Conservation (phyloP, 2,329 filamentous ascomycete species). For the Orbilia oligospora region DNA sequence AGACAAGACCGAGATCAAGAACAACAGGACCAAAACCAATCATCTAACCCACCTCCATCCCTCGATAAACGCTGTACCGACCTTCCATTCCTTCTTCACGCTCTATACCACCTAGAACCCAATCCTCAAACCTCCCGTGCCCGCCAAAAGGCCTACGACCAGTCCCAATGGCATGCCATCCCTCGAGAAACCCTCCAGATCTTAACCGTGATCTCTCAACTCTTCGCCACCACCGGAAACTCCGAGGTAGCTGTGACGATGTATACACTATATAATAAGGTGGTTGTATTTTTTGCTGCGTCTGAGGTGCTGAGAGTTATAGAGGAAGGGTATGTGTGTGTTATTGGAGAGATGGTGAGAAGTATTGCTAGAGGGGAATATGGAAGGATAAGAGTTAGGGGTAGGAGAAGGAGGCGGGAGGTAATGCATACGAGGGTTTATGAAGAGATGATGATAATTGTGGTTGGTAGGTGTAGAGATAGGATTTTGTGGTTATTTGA, state of each 20-base stretch:
- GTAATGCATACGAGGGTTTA: background rate
- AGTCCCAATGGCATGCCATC: background rate
- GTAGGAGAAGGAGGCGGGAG: no score
- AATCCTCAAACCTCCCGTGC: background rate
- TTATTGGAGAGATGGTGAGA: background rate
- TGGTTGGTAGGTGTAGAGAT: background rate
- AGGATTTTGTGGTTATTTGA: background rate
- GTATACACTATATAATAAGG: background rate
- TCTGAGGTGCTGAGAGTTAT: background rate
- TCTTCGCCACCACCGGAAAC: background rate
- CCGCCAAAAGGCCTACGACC: background rate
- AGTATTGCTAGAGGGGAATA: background rate
- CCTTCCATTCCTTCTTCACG: constrained; percentile 33
- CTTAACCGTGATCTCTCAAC: background rate
- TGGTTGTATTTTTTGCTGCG: background rate
- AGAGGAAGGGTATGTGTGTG: background rate
- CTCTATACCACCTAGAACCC: constrained; percentile 4
- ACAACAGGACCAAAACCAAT: no score
- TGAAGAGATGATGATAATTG: background rate
- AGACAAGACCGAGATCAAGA: no score
- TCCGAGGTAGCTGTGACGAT: background rate
- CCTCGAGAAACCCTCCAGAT: background rate
- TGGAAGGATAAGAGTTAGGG: background rate
- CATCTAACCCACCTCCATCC: background rate
- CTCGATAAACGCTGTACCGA: background rate